Conservation (phyloP, 148 eudicot species). For the Camellia sinensis region DNA sequence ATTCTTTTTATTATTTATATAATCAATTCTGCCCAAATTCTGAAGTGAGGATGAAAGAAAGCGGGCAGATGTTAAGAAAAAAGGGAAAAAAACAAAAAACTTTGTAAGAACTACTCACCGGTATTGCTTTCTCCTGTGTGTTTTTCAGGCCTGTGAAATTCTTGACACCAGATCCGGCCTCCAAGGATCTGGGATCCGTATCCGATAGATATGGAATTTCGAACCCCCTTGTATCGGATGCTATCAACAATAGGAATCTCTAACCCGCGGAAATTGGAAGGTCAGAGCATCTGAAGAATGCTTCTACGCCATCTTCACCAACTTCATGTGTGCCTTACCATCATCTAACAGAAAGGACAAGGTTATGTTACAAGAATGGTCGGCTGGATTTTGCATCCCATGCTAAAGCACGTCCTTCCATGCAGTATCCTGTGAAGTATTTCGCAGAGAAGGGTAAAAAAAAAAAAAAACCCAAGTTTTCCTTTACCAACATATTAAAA, state of each 20-base stretch:
- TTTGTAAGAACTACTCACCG: neutral
- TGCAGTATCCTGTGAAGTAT: constrained; percentile 74
- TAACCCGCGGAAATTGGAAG: constrained; percentile 94
- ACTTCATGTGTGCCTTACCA: constrained; percentile 91
- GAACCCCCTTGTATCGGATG: constrained; percentile 96
- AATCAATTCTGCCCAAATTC: no score
- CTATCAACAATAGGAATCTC: constrained; percentile 96
- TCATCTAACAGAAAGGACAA: constrained; percentile 76
- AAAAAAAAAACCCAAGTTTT: no score
- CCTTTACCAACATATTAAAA: constrained; percentile 10
- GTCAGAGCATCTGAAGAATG: constrained; percentile 79
- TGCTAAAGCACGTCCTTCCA: constrained; percentile 75
- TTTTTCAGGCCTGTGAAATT: constrained; percentile 90
- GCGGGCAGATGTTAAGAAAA: neutral
- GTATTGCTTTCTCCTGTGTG: neutral
- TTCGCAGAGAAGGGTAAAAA: constrained; percentile 85
- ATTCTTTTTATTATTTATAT: no score
- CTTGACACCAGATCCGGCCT: constrained; percentile 85
- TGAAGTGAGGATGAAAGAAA: no score
- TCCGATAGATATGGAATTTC: constrained; percentile 95
- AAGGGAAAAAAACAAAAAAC: neutral
- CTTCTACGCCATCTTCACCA: constrained; percentile 96
- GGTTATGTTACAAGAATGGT: constrained; percentile 94
- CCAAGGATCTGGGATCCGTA: constrained; percentile 97
- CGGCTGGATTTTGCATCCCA: constrained; percentile 88